These are phyloP conservation scores for Schizophyllum commune DNA, from an alignment of 1,284 basidiomycete genomes.

Conservation along the genomic window DNA sequence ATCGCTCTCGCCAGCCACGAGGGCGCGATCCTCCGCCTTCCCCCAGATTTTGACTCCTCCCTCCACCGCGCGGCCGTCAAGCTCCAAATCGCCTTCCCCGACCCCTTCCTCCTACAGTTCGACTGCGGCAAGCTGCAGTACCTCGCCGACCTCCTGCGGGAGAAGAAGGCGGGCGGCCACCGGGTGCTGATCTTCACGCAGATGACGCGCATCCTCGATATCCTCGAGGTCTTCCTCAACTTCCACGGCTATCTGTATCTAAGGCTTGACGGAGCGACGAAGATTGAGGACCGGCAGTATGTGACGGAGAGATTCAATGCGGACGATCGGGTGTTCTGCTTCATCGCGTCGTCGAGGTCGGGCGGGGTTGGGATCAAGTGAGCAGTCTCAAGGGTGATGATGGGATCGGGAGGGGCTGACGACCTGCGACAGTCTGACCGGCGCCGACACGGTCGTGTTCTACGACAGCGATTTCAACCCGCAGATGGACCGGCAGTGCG, in stretches of 20 bases:
- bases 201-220: conserved; percentile 93
- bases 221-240: conserved; percentile 90
- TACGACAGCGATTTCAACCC: conserved; percentile 99
- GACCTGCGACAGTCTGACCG: conserved; percentile 73
- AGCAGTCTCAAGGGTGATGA: too few species aligned
- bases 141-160: conserved; percentile 71
- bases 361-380: conserved; percentile 97
- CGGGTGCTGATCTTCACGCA: conserved; percentile 95
- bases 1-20: conserved; percentile 46
- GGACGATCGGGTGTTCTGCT: conserved; percentile 84
- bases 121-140: conserved; percentile 95
- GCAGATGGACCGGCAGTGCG: conserved; percentile 95
- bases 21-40: conserved; percentile 19
- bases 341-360: conserved; percentile 89
- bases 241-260: conserved; percentile 93
- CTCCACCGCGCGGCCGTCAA: conserved; percentile 76
- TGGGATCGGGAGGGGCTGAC: too few species aligned
- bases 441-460: conserved; percentile 95
- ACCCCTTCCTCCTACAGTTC: conserved; percentile 86
- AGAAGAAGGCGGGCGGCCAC: conserved; percentile 83
- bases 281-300: conserved; percentile 93
- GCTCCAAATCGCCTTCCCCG: conserved; percentile 91
- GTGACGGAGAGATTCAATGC: conserved; percentile 97
- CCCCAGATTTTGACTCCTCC: conserved; percentile 50
- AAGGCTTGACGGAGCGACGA: conserved; percentile 89